These are phyloP conservation scores for Pythium folliculosum DNA, from an alignment of 352 stramenopile genomes.

Conservation along the genomic window DNA sequence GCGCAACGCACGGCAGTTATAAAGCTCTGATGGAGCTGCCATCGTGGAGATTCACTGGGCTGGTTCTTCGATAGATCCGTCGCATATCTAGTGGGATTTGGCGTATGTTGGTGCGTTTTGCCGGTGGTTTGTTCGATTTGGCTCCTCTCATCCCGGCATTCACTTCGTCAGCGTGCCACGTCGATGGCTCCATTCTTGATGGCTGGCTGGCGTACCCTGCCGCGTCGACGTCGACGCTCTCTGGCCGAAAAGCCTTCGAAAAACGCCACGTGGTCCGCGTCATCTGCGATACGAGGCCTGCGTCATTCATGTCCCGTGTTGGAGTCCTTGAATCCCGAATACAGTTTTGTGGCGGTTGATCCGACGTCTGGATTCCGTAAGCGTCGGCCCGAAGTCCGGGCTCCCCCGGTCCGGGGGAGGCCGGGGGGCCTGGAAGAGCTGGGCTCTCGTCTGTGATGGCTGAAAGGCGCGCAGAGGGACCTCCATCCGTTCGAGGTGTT, in stretches of 20 bases:
- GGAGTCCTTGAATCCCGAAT: slow-evolving; percentile 10
- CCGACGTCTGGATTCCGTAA: too few relatives aligned
- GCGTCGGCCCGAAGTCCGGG: too few relatives aligned
- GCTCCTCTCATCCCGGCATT: slow-evolving; percentile 1
- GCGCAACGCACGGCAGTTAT: slow-evolving; percentile 9
- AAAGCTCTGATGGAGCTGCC: neutral
- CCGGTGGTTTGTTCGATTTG: neutral
- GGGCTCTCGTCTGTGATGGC: too few relatives aligned
- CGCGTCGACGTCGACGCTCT: slow-evolving; percentile 9
- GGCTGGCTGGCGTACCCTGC: slow-evolving; percentile 6
- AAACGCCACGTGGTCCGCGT: slow-evolving; percentile 23
- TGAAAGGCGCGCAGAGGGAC: too few relatives aligned
- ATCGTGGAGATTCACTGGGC: slow-evolving; percentile 8
- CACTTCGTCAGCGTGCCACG: slow-evolving; percentile 5
- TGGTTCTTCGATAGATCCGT: slow-evolving; percentile 7
- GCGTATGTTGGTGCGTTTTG: neutral
- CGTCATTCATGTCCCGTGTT: slow-evolving; percentile 26
- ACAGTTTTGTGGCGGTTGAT: neutral
- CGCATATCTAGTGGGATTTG: neutral
- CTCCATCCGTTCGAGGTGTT: too few relatives aligned
- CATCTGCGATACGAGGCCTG: slow-evolving; percentile 21
- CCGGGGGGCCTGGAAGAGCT: too few relatives aligned
- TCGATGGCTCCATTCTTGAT: slow-evolving; percentile 21
- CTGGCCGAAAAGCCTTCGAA: slow-evolving; percentile 12
- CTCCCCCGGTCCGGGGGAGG: too few relatives aligned